Evolutionary conservation across 768 basidiomycete genomes (phyloP), one percentile per base, ranked within the genome.

Genomic region (Auriscalpium vulgare): DNA sequence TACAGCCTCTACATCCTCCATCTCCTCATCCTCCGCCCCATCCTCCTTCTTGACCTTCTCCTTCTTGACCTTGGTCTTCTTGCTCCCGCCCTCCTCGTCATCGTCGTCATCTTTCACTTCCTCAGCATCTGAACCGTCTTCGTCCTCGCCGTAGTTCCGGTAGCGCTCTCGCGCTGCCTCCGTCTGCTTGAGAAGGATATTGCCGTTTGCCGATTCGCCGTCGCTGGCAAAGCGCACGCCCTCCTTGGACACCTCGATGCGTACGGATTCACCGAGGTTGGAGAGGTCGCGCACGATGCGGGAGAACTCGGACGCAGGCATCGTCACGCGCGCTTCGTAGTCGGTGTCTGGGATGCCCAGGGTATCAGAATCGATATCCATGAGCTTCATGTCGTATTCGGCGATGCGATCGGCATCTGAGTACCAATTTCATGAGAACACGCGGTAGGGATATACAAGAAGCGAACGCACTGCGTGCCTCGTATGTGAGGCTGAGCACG

Each of bases 341-440:
- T 95, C 88, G 2, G 97, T 99, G 61, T 97, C 95, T 14, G 97
- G 97, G 66, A 98, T 98, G 49, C 88, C 87, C 51, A 98, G 87
- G 47, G 83, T 85, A 72, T 99, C 97, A 21, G 91, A 77, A 70
- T 99, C 95, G 67, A 99, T 99, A 66, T 98, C 95, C 95, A 99
- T 97, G 53, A 98, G 83, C 71, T 98, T 98, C 88, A 99, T 91
- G 64, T 97, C 94, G 73, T 99, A 99, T 68, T 97, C 92, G 23
- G 94, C 93, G 53, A 98, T 87, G 59, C 97, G 85, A 70, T 97
- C 95, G 4, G 86, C 81, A 71, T 85, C 95, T 97, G 62, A 8
- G 38, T 47, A 29, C 58, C 50, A 50, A 51, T 35, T 16, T 16
- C 9, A 55, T 58, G 11, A 53, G 38, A 23, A 47, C 35, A 17